phyloP scores from a whole-genome alignment of 768 basidiomycete species.

The Nidularia pulvinata region DNA sequence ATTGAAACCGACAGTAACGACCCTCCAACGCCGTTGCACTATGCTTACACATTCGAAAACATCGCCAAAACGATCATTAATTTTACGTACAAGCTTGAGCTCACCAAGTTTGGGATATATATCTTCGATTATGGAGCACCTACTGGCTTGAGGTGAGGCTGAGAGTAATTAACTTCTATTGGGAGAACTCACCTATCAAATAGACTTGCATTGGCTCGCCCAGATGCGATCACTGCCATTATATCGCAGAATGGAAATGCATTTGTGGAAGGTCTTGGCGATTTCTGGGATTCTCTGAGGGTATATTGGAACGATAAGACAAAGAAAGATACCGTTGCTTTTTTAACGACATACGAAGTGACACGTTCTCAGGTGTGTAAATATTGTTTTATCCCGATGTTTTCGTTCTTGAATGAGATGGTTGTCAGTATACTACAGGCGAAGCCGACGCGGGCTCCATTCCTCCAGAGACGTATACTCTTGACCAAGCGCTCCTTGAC shows the following conservation, averaged over 20 bases:
- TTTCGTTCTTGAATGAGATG: neutral
- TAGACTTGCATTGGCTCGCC: conserved; percentile 38
- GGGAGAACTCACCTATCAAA: neutral
- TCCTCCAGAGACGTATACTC: conserved; percentile 34
- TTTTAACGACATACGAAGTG: neutral
- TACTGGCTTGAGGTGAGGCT: conserved; percentile 20
- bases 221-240: conserved; percentile 38
- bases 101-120: conserved; percentile 41
- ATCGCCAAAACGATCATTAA: conserved; percentile 33
- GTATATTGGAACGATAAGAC: conserved; percentile 20
- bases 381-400: neutral
- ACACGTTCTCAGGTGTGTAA: neutral
- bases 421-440: conserved; percentile 23
- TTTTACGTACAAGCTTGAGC: conserved; percentile 35
- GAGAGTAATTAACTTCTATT: no score
- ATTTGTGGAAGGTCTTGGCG: conserved; percentile 40
- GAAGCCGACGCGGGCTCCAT: conserved; percentile 29
- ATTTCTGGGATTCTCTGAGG: conserved; percentile 32
- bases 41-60: conserved; percentile 38
- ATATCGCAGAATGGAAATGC: conserved; percentile 51
- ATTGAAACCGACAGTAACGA: neutral
- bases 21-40: conserved; percentile 30
- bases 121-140: conserved; percentile 51
- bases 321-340: neutral
- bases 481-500: conserved; percentile 38